These are phyloP conservation scores for Xylaria sp. DNA, from an alignment of 2,329 filamentous ascomycete species.

Conservation along the genomic window DNA sequence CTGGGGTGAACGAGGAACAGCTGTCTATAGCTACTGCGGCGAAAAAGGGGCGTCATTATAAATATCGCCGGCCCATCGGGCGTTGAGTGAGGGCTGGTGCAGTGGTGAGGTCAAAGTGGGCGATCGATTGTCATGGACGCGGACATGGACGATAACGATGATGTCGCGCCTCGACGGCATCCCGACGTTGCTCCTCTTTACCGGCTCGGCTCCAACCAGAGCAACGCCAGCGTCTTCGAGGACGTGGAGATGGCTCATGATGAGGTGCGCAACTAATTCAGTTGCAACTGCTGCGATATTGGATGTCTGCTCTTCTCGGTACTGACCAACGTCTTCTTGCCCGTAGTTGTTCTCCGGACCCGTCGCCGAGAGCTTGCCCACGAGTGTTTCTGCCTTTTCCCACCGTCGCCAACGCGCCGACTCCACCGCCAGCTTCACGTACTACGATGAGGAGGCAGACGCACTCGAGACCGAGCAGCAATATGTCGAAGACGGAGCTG, in stretches of 20 bases:
- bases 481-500: slow-evolving; percentile 52
- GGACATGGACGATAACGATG: slow-evolving; percentile 43
- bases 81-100: slow-evolving; percentile 26
- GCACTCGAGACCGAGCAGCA: slow-evolving; percentile 53
- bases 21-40: neutral
- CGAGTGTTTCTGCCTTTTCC: slow-evolving; percentile 89
- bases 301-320: slow-evolving; percentile 39
- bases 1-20: slow-evolving; percentile 11
- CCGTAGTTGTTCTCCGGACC: slow-evolving; percentile 84
- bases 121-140: slow-evolving; percentile 26
- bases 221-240: slow-evolving; percentile 83
- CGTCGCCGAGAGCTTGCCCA: slow-evolving; percentile 94
- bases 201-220: slow-evolving; percentile 74
- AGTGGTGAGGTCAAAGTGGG: slow-evolving; percentile 17
- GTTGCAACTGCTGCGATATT: slow-evolving; percentile 12
- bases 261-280: slow-evolving; percentile 67
- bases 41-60: neutral
- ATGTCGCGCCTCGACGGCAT: slow-evolving; percentile 40
- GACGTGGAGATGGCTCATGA: slow-evolving; percentile 99
- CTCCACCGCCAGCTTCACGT: slow-evolving; percentile 89
- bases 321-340: slow-evolving; percentile 16
- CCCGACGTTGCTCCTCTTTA: slow-evolving; percentile 59
- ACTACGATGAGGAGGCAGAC: slow-evolving; percentile 76
- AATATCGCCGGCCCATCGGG: neutral
- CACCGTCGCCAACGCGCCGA: slow-evolving; percentile 84